A percentile compares a stretch with the other conserved stretches of the same genome.
phyloP scores from a whole-genome alignment of 2,329 filamentous ascomycete genomes.

The Nigrospora osmanthi region DNA sequence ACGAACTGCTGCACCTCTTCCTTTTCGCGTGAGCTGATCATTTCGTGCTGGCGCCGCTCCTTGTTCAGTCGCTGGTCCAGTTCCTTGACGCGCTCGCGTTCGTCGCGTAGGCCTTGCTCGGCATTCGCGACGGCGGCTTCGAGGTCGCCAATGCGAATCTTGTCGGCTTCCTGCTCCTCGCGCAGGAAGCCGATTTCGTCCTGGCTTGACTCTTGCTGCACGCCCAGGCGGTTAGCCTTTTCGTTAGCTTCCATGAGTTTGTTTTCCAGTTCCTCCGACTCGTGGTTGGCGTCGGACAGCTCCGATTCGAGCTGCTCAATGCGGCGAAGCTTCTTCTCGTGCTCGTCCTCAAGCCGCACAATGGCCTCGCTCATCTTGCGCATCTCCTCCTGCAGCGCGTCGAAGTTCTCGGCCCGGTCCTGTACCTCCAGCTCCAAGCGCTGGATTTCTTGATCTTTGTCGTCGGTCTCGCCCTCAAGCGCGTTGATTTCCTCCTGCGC shows the following conservation, averaged over 20 bases:
- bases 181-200: constrained; percentile 90
- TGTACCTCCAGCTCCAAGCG: constrained; percentile 64
- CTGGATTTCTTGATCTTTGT: constrained; percentile 63
- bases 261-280: constrained; percentile 79
- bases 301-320: constrained; percentile 81
- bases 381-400: constrained; percentile 89
- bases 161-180: constrained; percentile 94
- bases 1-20: constrained; percentile 91
- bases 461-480: constrained; percentile 64
- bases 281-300: constrained; percentile 73
- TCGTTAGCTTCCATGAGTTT: constrained; percentile 77
- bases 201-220: constrained; percentile 88
- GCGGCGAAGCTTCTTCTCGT: constrained; percentile 66
- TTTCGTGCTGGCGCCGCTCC: constrained; percentile 80
- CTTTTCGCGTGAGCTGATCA: constrained; percentile 82
- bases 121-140: constrained; percentile 73
- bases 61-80: constrained; percentile 67
- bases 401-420: constrained; percentile 78
- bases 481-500: constrained; percentile 60
- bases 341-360: constrained; percentile 82
- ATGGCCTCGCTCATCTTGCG: constrained; percentile 82
- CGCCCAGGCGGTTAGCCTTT: constrained; percentile 79
- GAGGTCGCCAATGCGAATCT: constrained; percentile 93
- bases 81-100: constrained; percentile 68
- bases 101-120: constrained; percentile 75